phyloP scores from a whole-genome alignment of 805 yeast genomes.

The Zygoascus flipseniorum region DNA sequence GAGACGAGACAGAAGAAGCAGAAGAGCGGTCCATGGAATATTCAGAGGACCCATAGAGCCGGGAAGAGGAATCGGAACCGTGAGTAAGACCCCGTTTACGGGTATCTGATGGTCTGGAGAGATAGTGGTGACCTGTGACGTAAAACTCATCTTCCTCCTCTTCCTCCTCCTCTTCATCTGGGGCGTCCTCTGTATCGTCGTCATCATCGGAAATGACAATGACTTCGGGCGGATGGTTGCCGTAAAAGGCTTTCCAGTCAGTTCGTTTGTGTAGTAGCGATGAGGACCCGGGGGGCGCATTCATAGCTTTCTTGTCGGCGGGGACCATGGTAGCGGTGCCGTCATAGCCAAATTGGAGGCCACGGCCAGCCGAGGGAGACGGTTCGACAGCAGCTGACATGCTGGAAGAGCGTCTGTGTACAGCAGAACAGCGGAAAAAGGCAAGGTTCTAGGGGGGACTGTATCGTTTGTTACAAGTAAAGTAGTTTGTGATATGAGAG shows the following conservation, averaged over 20 bases:
- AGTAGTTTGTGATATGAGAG: background rate
- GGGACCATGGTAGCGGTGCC: background rate
- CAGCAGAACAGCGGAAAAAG: no score
- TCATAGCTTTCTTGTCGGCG: background rate
- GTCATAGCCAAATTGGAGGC: background rate
- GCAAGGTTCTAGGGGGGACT: no score
- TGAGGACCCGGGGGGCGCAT: background rate
- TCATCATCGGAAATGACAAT: conserved; percentile 27
- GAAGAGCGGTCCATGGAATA: background rate
- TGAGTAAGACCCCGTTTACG: background rate
- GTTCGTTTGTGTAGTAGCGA: background rate
- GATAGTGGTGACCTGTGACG: conserved; percentile 1
- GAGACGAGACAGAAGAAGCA: background rate
- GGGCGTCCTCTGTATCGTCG: conserved; percentile 6
- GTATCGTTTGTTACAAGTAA: no score
- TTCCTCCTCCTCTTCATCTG: conserved; percentile 3
- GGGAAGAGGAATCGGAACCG: background rate
- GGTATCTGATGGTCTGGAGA: background rate
- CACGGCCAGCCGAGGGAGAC: conserved; percentile 5
- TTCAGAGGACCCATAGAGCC: background rate
- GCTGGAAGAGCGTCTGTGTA: background rate
- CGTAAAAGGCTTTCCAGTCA: conserved; percentile 18
- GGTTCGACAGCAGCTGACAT: conserved; percentile 16
- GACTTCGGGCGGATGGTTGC: conserved; percentile 27
- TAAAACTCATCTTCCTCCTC: conserved; percentile 1